A percentile compares a stretch with the other conserved stretches of the same genome.
Evolutionary conservation across 1,284 basidiomycete genomes (phyloP).

Genomic region (Rugosomyces carneus): DNA sequence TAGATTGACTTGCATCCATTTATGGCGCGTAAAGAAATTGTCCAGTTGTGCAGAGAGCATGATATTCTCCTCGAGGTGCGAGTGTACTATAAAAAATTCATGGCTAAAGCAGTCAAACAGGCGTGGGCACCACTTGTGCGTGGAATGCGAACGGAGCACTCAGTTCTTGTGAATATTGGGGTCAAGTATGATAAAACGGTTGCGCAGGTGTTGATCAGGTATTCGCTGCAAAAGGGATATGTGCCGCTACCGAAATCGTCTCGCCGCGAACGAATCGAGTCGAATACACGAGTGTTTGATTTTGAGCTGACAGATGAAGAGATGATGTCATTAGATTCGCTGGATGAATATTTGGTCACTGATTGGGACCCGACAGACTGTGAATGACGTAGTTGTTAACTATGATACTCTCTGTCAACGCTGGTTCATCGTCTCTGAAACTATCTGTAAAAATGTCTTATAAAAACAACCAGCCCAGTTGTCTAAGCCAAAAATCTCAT

Average conservation of each 20-base stretch:
- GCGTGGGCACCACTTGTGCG: conserved; percentile 53
- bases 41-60: conserved; percentile 50
- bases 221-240: conserved; percentile 72
- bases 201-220: conserved; percentile 68
- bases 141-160: conserved; percentile 45
- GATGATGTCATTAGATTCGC: conserved; percentile 40
- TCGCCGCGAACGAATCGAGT: conserved; percentile 45
- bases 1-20: conserved; percentile 68
- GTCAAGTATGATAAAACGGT: conserved; percentile 54
- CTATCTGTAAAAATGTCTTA: too few relatives aligned
- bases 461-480: too few relatives aligned
- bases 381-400: too few relatives aligned
- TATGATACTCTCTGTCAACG: too few relatives aligned
- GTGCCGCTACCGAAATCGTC: conserved; percentile 59
- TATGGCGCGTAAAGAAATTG: conserved; percentile 62
- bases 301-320: conserved; percentile 51
- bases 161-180: conserved; percentile 34
- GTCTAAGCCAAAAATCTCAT: too few relatives aligned
- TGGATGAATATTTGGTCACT: conserved; percentile 53
- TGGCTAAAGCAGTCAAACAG: too few relatives aligned
- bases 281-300: conserved; percentile 55
- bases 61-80: conserved; percentile 62
- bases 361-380: conserved; percentile 49
- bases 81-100: too few relatives aligned
- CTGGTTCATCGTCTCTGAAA: too few relatives aligned